Percentiles rank a stretch among this genome's conserved stretches.
Evolutionary conservation across 345 rosid genomes (phyloP).

Genomic region (Cochlearia excelsa): DNA sequence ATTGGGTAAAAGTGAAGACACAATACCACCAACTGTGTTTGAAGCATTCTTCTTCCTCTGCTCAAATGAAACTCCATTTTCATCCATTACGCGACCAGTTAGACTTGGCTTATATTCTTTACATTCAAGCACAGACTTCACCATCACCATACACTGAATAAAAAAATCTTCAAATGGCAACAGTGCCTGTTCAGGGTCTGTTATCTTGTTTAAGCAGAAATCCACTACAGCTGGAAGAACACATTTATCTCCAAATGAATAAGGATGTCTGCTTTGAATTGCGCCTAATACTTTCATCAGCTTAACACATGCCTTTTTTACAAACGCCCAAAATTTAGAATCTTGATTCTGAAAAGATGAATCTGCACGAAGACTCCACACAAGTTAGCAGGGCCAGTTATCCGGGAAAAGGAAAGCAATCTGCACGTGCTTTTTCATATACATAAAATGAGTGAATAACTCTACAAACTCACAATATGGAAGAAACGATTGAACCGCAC

Average conservation of each 20-base stretch:
- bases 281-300: conserved; percentile 85
- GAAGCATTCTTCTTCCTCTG: conserved; percentile 84
- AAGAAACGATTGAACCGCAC: conserved; percentile 73
- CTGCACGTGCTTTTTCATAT: conserved; percentile 14
- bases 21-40: conserved; percentile 56
- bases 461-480: conserved; percentile 70
- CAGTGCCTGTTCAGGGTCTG: conserved; percentile 59
- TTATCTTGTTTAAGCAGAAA: conserved; percentile 87
- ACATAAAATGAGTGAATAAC: conserved; percentile 8
- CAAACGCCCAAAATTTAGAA: conserved; percentile 68
- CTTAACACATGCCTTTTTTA: conserved; percentile 83
- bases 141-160: conserved; percentile 98
- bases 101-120: conserved; percentile 85
- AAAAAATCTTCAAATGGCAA: conserved; percentile 69
- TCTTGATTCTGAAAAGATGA: conserved; percentile 63
- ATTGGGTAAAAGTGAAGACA: conserved; percentile 74
- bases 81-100: conserved; percentile 91
- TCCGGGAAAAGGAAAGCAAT: neutral
- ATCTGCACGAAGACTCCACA: conserved; percentile 48
- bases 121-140: conserved; percentile 83
- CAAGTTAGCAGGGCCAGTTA: conserved; percentile 11
- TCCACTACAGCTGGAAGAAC: conserved; percentile 76
- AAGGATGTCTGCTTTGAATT: conserved; percentile 90
- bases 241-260: conserved; percentile 85
- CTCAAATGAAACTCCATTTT: conserved; percentile 62